phyloP scores from a whole-genome alignment of 257 asterid genomes.

The Rehmannia glutinosa region DNA sequence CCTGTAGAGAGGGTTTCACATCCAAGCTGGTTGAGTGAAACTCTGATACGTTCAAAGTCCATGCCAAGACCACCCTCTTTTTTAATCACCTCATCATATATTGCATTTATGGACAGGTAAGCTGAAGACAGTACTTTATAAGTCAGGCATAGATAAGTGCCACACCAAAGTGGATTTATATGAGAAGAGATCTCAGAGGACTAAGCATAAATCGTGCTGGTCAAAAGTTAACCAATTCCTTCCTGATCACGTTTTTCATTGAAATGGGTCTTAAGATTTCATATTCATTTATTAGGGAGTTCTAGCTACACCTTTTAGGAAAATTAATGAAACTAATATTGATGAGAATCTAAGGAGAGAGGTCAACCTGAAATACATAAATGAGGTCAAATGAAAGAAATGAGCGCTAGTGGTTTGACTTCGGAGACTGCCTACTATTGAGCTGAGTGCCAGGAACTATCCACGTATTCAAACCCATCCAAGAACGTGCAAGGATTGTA shows the following conservation, averaged over 20 bases:
- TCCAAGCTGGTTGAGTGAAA: slow-evolving; percentile 64
- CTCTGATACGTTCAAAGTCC: slow-evolving; percentile 58
- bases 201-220: not conserved
- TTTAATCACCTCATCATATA: slow-evolving; percentile 75
- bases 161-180: not conserved
- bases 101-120: slow-evolving; percentile 48
- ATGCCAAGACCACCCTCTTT: slow-evolving; percentile 59
- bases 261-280: not conserved
- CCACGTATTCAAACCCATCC: not conserved
- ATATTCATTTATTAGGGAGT: not conserved
- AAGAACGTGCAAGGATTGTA: not conserved
- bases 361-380: not conserved
- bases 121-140: slow-evolving; percentile 39
- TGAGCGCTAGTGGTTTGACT: not conserved
- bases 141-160: slow-evolving; percentile 16
- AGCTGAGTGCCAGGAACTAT: not conserved
- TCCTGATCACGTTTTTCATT: not conserved
- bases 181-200: slow-evolving; percentile 5
- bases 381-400: not conserved
- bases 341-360: not conserved
- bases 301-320: not conserved
- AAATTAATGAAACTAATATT: not conserved
- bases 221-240: not conserved
- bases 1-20: slow-evolving; percentile 43
- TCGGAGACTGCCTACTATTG: not conserved